Conservation (phyloP, 106 monocot species). For the Phalaenopsis equestris region DNA sequence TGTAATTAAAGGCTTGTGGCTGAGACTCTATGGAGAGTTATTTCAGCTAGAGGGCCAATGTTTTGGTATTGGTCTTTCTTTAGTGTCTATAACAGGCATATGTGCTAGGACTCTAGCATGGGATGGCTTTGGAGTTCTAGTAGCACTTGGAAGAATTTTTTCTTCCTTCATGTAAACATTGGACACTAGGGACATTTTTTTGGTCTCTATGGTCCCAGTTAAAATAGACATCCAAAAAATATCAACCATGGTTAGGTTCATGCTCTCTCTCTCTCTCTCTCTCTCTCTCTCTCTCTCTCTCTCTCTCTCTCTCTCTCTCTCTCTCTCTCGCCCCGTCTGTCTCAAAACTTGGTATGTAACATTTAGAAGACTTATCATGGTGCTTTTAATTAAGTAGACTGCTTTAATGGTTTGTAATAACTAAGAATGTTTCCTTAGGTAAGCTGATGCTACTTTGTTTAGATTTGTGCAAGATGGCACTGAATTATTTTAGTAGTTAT, state of each 20-base stretch:
- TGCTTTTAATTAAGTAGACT: constrained; percentile 1
- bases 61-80: constrained; percentile 29
- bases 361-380: not conserved
- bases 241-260: constrained; percentile 17
- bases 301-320: constrained; percentile 13
- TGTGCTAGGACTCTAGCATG: constrained; percentile 2
- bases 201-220: constrained; percentile 20
- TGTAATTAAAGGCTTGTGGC: constrained; percentile 4
- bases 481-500: not conserved
- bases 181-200: constrained; percentile 20
- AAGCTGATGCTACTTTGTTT: not conserved
- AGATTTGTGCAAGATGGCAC: not conserved
- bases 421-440: not conserved
- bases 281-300: constrained; percentile 1
- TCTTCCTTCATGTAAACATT: not conserved
- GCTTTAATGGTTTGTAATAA: constrained; percentile 6
- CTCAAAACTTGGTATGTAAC: not conserved
- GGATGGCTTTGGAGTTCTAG: constrained; percentile 22
- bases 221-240: not conserved
- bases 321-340: not conserved
- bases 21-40: constrained; percentile 9
- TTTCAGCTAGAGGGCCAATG: constrained; percentile 22
- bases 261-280: constrained; percentile 11
- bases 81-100: not conserved
- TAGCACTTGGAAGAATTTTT: not conserved